Conservation (phyloP, 1,139 yeast genomes). For the Hemisphaericaspora xylofermentans region DNA sequence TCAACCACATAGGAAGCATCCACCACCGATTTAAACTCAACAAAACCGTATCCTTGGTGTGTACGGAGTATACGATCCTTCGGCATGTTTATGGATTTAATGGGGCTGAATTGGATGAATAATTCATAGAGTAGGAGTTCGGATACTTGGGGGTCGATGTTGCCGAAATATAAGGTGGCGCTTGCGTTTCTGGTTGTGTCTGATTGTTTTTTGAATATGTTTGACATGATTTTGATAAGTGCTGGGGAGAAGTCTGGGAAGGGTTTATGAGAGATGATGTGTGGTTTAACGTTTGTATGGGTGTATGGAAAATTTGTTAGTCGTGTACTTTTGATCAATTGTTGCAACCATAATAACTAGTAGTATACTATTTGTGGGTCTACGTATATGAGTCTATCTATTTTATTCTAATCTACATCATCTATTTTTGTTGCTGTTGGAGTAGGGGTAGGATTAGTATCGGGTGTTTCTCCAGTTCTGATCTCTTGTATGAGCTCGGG, state of each 20-base stretch:
- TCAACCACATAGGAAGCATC: constrained; percentile 75
- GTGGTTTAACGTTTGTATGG: too few relatives aligned
- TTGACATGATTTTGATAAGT: too few relatives aligned
- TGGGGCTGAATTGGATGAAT: constrained; percentile 83
- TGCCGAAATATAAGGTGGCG: constrained; percentile 79
- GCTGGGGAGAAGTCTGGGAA: too few relatives aligned
- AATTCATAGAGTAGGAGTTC: constrained; percentile 75
- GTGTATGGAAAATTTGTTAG: not conserved
- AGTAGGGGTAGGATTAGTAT: not conserved
- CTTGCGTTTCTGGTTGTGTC: constrained; percentile 57
- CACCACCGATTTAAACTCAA: constrained; percentile 57
- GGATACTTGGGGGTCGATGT: constrained; percentile 70
- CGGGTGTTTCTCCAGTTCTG: not conserved
- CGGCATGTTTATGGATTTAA: constrained; percentile 70
- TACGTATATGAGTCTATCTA: too few relatives aligned
- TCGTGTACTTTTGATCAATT: not conserved
- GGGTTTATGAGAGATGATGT: too few relatives aligned
- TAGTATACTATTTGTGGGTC: too few relatives aligned
- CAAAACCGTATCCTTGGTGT: constrained; percentile 89
- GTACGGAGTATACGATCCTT: constrained; percentile 68
- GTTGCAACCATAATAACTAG: constrained; percentile 1
- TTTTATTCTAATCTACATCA: constrained; percentile 4
- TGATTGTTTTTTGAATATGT: constrained; percentile 31
- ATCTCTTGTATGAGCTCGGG: constrained; percentile 3
- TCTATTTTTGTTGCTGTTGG: not conserved